These are phyloP conservation scores for Diospyros lotus DNA, from an alignment of 148 eudicot species.

Conservation along the genomic window DNA sequence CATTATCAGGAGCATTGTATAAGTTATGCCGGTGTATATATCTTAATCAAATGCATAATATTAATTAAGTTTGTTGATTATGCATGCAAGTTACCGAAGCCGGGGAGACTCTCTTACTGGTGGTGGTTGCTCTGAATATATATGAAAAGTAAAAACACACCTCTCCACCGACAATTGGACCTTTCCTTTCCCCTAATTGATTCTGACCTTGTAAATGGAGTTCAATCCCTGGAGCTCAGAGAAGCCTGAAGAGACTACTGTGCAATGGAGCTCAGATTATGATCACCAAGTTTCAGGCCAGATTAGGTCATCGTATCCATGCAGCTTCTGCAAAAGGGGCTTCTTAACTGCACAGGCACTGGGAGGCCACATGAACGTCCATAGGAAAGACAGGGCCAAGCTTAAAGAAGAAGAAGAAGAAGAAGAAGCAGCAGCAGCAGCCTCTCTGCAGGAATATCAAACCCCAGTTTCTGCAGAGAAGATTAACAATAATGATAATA, in stretches of 20 bases:
- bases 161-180: background rate
- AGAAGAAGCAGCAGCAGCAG: background rate
- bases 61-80: too few relatives aligned
- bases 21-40: too few relatives aligned
- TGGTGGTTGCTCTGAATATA: background rate
- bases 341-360: constrained; percentile 47
- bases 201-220: constrained; percentile 4
- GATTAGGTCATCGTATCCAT: constrained; percentile 22
- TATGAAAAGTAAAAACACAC: background rate
- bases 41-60: too few relatives aligned
- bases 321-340: constrained; percentile 38
- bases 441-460: background rate
- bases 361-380: constrained; percentile 51
- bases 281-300: constrained; percentile 10
- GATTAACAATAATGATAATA: too few relatives aligned
- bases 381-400: constrained; percentile 39
- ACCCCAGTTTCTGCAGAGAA: background rate
- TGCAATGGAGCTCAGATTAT: constrained; percentile 3
- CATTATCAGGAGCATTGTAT: too few relatives aligned
- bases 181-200: background rate
- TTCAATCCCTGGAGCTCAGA: background rate
- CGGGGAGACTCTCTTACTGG: background rate
- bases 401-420: constrained; percentile 21
- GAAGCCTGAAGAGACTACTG: background rate
- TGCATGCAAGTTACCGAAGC: too few relatives aligned